A percentile compares a stretch with the other conserved stretches of the same genome.
Evolutionary conservation across 306 rosid species (phyloP).

Genomic region (Calophaca sinica): DNA sequence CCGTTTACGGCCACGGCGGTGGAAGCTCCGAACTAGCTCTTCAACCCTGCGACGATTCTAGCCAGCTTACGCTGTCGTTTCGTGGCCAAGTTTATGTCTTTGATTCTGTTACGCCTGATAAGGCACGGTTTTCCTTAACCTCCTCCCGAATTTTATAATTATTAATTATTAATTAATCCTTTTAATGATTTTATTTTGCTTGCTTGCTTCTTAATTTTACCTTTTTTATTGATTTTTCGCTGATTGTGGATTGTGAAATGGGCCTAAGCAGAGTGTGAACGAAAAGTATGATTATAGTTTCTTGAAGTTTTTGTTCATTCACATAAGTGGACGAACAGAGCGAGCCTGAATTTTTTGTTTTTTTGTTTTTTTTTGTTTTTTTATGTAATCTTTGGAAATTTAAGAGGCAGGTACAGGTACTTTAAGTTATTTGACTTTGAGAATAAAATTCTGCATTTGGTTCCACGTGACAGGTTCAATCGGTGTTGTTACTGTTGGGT

Average conservation of each 20-base stretch:
- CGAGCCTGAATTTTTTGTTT: background rate
- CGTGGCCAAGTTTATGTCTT: conserved; percentile 95
- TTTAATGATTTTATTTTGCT: conserved; percentile 14
- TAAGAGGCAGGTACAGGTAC: background rate
- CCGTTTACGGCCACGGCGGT: conserved; percentile 51
- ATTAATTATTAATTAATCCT: background rate
- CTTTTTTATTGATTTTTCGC: background rate
- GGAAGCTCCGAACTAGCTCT: conserved; percentile 45
- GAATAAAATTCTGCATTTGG: conserved; percentile 16
- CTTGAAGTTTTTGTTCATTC: conserved; percentile 1
- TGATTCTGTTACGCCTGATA: conserved; percentile 85
- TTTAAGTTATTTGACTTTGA: background rate
- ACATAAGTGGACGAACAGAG: background rate
- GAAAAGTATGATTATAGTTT: background rate
- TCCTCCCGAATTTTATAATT: background rate
- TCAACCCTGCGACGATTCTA: conserved; percentile 52
- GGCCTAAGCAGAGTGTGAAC: conserved; percentile 25
- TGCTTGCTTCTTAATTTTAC: background rate
- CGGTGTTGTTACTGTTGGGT: conserved; percentile 81
- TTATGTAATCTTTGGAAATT: background rate
- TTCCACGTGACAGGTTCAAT: conserved; percentile 71
- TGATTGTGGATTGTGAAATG: background rate
- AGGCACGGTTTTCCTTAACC: conserved; percentile 51
- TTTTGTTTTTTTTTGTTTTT: background rate
- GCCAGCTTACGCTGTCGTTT: conserved; percentile 90